phyloP scores from a whole-genome alignment of 768 basidiomycete genomes.

The Clavaria fumosa region DNA sequence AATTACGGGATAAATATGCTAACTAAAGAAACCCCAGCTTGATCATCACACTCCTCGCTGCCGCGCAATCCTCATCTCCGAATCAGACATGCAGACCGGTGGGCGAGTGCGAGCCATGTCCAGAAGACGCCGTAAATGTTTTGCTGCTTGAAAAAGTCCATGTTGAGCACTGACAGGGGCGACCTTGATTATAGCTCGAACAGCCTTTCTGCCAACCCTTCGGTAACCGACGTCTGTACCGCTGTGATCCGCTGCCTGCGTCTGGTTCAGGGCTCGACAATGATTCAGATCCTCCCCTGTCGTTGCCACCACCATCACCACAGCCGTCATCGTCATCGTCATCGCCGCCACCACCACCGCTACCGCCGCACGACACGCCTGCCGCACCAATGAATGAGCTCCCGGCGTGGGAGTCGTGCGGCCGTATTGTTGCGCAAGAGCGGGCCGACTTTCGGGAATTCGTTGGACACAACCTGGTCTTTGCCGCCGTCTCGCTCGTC shows the following conservation, averaged over 20 bases:
- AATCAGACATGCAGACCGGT: constrained; percentile 32
- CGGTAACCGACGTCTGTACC: constrained; percentile 81
- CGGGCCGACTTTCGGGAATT: constrained; percentile 86
- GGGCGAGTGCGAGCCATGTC: constrained; percentile 48
- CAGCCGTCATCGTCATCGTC: too few relatives aligned
- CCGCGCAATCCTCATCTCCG: constrained; percentile 10
- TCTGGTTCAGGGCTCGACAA: not conserved
- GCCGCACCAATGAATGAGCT: constrained; percentile 16
- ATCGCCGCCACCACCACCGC: constrained; percentile 8
- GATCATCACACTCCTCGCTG: too few relatives aligned
- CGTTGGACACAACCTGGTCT: constrained; percentile 64
- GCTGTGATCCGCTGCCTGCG: constrained; percentile 29
- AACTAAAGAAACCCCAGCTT: too few relatives aligned
- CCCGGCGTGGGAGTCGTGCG: constrained; percentile 88
- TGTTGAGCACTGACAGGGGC: too few relatives aligned
- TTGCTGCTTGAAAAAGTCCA: too few relatives aligned
- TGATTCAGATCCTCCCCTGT: constrained; percentile 8
- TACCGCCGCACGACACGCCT: constrained; percentile 10
- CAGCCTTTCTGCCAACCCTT: constrained; percentile 94
- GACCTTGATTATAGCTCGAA: constrained; percentile 33
- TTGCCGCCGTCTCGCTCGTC: constrained; percentile 48
- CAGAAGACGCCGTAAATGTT: constrained; percentile 39
- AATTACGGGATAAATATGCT: too few relatives aligned
- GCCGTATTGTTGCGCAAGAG: constrained; percentile 67
- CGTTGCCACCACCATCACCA: constrained; percentile 13